Percentiles rank a stretch among this genome's conserved stretches.
Evolutionary conservation across 2,329 filamentous ascomycete species (phyloP).

Genomic region (Phyllosticta citrichinensis): DNA sequence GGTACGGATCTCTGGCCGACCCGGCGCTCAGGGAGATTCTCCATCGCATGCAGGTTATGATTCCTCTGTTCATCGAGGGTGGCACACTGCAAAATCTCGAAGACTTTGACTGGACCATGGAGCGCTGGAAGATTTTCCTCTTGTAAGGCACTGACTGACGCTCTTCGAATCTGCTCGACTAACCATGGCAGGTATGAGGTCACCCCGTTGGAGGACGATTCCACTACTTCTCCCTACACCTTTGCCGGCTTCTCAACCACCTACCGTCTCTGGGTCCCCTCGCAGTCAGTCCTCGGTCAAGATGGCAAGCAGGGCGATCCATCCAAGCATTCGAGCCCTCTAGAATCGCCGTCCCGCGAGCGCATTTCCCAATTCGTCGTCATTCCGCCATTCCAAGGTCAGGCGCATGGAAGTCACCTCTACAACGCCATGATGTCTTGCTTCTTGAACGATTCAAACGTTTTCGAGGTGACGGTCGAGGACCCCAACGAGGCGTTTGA

Average conservation of each 20-base stretch:
- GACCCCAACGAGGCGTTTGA: conserved; percentile 86
- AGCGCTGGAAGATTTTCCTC: conserved; percentile 89
- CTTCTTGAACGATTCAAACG: conserved; percentile 56
- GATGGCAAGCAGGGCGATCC: conserved; percentile 23
- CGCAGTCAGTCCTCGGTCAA: conserved; percentile 30
- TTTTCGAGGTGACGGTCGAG: conserved; percentile 82
- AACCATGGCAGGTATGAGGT: conserved; percentile 20
- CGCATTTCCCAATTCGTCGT: conserved; percentile 91
- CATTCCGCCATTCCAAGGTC: conserved; percentile 73
- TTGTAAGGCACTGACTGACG: conserved; percentile 31
- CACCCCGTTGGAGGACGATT: conserved; percentile 21
- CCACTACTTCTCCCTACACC: conserved; percentile 44
- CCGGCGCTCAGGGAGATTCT: conserved; percentile 59
- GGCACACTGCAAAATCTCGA: conserved; percentile 68
- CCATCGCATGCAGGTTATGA: conserved; percentile 71
- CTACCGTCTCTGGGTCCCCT: conserved; percentile 70
- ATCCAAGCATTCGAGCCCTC: conserved; percentile 32
- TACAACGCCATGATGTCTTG: conserved; percentile 70
- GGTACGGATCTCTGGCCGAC: conserved; percentile 67
- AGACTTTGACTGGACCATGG: conserved; percentile 57
- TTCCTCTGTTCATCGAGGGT: conserved; percentile 85
- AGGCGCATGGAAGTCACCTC: conserved; percentile 67
- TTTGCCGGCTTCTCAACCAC: conserved; percentile 86
- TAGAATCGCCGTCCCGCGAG: conserved; percentile 61
- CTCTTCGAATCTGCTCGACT: conserved; percentile 4